Evolutionary conservation across 2,329 filamentous ascomycete species (phyloP), one percentile per base, ranked within the genome.

Genomic region (Didymella pomorum): DNA sequence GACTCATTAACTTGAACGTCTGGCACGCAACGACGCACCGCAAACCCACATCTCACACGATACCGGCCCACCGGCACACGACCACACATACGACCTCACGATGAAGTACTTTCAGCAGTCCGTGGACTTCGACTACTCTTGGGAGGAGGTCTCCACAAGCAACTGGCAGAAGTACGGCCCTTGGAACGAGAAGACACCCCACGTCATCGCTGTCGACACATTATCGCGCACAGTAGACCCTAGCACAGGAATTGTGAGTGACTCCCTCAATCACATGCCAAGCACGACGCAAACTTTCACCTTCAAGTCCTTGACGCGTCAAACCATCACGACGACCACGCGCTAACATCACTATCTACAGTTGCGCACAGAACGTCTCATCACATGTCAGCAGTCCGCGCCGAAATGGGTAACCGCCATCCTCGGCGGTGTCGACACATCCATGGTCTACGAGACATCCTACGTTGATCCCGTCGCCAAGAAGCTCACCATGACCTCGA

Each of bases 121-220:
- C 37, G 91, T 92, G 79, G 93, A 92, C 61, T 99, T 96, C 81
- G 86, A 97, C 82, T 99, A 99, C 84, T 96, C 94, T 44, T 99
- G 95, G 95, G 92, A 97, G 74, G 94, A 98, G 79, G 95, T 99
- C 33, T 97, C 93, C 25, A 93, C 92, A 14, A 93, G 91, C 76
- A 99, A 99, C 85, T 99, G 95, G 95, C 90, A 89, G 70, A 99
- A 99, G 79, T 99, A 99, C 81, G 96, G 92, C 73, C 94, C 94
- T 20, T 98, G 95, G 94, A 99, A 99, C 82, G 91, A 97, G 78
- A 95, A 97, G 81, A 93, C 91, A n/a, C 92, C 93, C 39, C 95
- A 99, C 79, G 95, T 99, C 67, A 88, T 96, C 66, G 93, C 92
- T 67, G 95, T 98, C 72, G 95, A 99, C 81, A 98, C 94, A 14